phyloP scores from a whole-genome alignment of 2,329 filamentous ascomycete species.

The Penicillium brasilianum region DNA sequence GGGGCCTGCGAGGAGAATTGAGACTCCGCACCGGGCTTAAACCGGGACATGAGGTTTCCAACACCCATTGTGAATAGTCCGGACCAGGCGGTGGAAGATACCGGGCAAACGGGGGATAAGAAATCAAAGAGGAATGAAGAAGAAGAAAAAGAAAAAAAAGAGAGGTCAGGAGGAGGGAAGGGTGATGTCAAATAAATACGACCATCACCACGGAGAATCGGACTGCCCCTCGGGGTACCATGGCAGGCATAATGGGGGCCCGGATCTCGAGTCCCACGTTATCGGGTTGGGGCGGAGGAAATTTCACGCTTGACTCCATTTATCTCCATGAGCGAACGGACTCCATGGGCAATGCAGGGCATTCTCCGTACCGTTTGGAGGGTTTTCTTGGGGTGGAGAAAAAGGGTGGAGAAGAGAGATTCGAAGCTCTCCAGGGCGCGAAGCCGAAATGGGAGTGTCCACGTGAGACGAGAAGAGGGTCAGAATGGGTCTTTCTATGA shows the following conservation, averaged over 20 bases:
- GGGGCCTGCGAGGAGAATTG: constrained; percentile 41
- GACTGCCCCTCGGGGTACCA: constrained; percentile 32
- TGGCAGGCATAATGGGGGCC: constrained; percentile 37
- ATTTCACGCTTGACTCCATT: constrained; percentile 27
- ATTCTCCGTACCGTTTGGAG: constrained; percentile 31
- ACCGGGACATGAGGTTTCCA: constrained; percentile 34
- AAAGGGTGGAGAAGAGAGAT: constrained; percentile 28
- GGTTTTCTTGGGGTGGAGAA: constrained; percentile 32
- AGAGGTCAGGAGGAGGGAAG: neutral
- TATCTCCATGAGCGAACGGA: constrained; percentile 5
- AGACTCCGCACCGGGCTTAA: constrained; percentile 36
- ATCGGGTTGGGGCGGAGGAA: constrained; percentile 30
- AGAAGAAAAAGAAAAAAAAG: constrained; percentile 19
- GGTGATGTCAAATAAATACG: constrained; percentile 32
- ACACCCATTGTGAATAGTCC: constrained; percentile 36
- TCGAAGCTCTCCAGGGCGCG: constrained; percentile 9
- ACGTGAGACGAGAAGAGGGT: constrained; percentile 23
- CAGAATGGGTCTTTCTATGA: neutral
- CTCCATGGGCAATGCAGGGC: no score
- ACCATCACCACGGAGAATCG: constrained; percentile 17
- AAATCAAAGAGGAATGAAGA: constrained; percentile 9
- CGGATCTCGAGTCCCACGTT: constrained; percentile 38
- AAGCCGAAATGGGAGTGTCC: constrained; percentile 17
- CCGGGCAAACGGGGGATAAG: constrained; percentile 4
- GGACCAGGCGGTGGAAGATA: constrained; percentile 5